These are phyloP conservation scores for Saccharomyces hybrid DNA, from an alignment of 1,139 yeast species.

Conservation along the genomic window DNA sequence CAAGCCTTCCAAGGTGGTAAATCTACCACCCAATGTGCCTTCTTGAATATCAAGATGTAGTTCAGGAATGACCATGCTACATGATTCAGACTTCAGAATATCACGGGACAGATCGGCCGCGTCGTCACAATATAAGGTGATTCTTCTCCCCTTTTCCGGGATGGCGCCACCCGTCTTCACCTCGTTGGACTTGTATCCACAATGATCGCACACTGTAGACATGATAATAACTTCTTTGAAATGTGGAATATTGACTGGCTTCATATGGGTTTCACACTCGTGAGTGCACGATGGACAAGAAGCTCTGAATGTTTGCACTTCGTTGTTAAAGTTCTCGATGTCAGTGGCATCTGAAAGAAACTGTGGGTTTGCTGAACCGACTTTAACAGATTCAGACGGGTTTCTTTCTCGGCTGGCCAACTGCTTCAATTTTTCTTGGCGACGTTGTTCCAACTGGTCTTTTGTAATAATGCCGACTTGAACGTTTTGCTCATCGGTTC, in stretches of 20 bases:
- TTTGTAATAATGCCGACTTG: conserved; percentile 78
- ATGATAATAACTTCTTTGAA: conserved; percentile 94
- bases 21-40: conserved; percentile 96
- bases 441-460: conserved; percentile 53
- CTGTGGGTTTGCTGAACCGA: conserved; percentile 12
- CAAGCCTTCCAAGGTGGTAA: conserved; percentile 93
- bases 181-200: conserved; percentile 96
- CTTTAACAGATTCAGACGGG: conserved; percentile 38
- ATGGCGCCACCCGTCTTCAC: conserved; percentile 98
- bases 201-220: conserved; percentile 87
- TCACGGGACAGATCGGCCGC: conserved; percentile 94
- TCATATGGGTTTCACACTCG: conserved; percentile 89
- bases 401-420: conserved; percentile 39
- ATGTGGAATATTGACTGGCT: conserved; percentile 93
- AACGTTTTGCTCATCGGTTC: conserved; percentile 87
- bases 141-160: conserved; percentile 75
- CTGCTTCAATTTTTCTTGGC: conserved; percentile 31
- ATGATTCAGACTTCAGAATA: conserved; percentile 88
- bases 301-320: conserved; percentile 88
- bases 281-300: conserved; percentile 81
- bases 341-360: conserved; percentile 64
- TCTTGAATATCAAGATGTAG: conserved; percentile 84
- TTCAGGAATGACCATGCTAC: conserved; percentile 82
- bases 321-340: conserved; percentile 77
- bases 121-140: conserved; percentile 72